These are phyloP conservation scores for Coix lacrymajobi DNA, from an alignment of 176 grass and related monocot genomes.

Conservation along the genomic window DNA sequence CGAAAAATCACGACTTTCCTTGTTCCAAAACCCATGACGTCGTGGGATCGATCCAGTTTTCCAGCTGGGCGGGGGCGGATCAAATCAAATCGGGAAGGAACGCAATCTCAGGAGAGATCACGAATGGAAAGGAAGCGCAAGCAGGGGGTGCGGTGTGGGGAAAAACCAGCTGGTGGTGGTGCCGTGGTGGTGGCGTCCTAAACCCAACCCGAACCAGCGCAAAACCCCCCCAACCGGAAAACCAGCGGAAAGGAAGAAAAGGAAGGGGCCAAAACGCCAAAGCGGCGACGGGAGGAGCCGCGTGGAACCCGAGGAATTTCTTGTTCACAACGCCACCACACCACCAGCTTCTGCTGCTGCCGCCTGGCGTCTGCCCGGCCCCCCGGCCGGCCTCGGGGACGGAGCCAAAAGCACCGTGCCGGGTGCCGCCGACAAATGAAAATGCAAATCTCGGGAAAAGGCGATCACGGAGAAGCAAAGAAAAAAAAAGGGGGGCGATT, in stretches of 20 bases:
- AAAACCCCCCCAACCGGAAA: slow-evolving; percentile 24
- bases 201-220: neutral
- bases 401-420: neutral
- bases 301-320: slow-evolving; percentile 52
- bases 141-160: neutral
- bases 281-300: neutral
- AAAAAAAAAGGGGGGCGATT: neutral
- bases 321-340: slow-evolving; percentile 44
- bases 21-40: neutral
- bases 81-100: slow-evolving; percentile 7
- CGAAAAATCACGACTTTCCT: neutral
- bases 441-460: slow-evolving; percentile 26
- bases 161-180: neutral
- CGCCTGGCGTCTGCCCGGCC: neutral
- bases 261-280: slow-evolving; percentile 8
- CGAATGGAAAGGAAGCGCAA: neutral
- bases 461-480: neutral
- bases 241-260: neutral
- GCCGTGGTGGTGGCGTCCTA: neutral
- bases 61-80: neutral
- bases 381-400: neutral
- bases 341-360: neutral
- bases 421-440: slow-evolving; percentile 4
- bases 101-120: neutral
- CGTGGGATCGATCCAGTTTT: neutral